phyloP scores from a whole-genome alignment of 805 yeast genomes.

The Cyberlindnera meyerae region DNA sequence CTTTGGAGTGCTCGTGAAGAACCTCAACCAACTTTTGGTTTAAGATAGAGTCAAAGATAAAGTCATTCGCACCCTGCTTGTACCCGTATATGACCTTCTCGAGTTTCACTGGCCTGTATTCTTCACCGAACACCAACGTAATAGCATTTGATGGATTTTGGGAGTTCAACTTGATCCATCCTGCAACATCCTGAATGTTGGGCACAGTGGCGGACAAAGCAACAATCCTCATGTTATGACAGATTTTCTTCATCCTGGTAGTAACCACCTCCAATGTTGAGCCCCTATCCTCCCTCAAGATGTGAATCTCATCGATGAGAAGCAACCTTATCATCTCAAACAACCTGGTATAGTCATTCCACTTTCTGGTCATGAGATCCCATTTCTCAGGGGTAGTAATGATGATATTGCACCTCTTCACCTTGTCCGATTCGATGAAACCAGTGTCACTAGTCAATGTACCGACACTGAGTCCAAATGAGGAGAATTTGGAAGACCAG shows the following conservation, averaged over 20 bases:
- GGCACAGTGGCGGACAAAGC: slow-evolving; percentile 53
- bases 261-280: slow-evolving; percentile 44
- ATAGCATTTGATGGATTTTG: slow-evolving; percentile 26
- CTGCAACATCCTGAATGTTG: slow-evolving; percentile 43
- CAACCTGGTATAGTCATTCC: slow-evolving; percentile 38
- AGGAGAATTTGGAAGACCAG: slow-evolving; percentile 40
- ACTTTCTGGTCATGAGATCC: slow-evolving; percentile 51
- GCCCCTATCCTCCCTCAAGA: slow-evolving; percentile 41
- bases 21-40: slow-evolving; percentile 39
- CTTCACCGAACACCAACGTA: slow-evolving; percentile 41
- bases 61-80: slow-evolving; percentile 37
- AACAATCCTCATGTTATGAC: slow-evolving; percentile 34
- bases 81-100: slow-evolving; percentile 41
- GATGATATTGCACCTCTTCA: slow-evolving; percentile 41
- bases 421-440: slow-evolving; percentile 38
- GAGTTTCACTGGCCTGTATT: slow-evolving; percentile 41
- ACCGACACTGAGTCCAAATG: slow-evolving; percentile 39
- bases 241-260: slow-evolving; percentile 42
- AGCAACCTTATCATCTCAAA: slow-evolving; percentile 42
- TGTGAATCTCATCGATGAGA: slow-evolving; percentile 44
- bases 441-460: slow-evolving; percentile 53
- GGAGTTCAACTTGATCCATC: slow-evolving; percentile 35
- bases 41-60: slow-evolving; percentile 41
- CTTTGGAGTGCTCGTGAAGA: slow-evolving; percentile 33
- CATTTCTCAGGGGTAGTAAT: slow-evolving; percentile 61